Percentiles rank a stretch among this genome's conserved stretches.
Evolutionary conservation across 768 basidiomycete genomes (phyloP).

Genomic region (Trametes cinnabarina): DNA sequence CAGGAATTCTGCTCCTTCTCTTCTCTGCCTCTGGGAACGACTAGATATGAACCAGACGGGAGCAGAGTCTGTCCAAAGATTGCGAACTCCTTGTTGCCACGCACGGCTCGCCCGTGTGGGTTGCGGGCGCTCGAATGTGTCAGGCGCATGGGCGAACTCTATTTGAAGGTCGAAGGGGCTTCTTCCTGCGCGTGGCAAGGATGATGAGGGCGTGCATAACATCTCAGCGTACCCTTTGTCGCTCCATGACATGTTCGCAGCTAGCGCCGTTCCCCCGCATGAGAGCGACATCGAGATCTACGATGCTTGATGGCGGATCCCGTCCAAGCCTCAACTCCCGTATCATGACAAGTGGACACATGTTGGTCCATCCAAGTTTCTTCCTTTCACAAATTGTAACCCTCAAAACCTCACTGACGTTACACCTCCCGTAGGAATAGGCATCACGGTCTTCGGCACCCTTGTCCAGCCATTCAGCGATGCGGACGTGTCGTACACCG

Average conservation of each 20-base stretch:
- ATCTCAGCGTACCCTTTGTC: background rate
- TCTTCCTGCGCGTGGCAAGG: conserved; percentile 4
- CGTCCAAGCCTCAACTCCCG: background rate
- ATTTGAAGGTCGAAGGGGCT: background rate
- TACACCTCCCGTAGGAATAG: conserved; percentile 48
- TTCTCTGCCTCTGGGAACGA: background rate
- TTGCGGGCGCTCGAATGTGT: background rate
- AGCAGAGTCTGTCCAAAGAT: background rate
- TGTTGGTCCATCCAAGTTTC: background rate
- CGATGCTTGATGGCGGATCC: conserved; percentile 16
- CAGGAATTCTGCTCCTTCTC: background rate
- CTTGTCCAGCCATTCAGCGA: conserved; percentile 28
- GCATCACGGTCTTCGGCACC: conserved; percentile 58
- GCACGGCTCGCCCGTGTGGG: conserved; percentile 9
- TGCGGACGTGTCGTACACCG: conserved; percentile 35
- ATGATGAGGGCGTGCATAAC: background rate
- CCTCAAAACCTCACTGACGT: background rate
- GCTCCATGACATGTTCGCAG: conserved; percentile 4
- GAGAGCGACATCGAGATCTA: background rate
- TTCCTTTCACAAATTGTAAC: background rate
- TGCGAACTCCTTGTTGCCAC: background rate
- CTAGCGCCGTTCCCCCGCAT: background rate
- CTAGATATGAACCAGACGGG: background rate
- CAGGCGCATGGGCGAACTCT: background rate
- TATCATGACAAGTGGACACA: background rate